These are phyloP conservation scores for Fusarium robinianum DNA, from an alignment of 2,329 filamentous ascomycete species.

Conservation along the genomic window DNA sequence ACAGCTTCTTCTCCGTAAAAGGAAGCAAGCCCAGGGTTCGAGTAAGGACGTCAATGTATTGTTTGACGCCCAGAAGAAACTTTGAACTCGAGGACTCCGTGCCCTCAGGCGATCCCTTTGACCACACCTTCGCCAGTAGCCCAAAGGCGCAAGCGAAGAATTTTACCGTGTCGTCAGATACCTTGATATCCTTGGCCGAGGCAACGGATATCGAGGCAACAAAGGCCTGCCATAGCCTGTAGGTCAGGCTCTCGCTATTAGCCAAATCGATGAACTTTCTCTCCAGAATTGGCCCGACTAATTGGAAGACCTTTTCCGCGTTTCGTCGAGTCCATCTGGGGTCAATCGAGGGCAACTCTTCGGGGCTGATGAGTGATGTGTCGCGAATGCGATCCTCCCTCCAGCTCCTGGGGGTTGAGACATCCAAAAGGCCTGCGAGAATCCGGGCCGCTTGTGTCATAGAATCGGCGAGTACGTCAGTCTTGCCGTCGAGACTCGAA, in stretches of 20 bases:
- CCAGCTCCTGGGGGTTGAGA: slow-evolving; percentile 66
- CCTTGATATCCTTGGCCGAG: slow-evolving; percentile 84
- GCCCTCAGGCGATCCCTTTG: slow-evolving; percentile 42
- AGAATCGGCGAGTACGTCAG: slow-evolving; percentile 53
- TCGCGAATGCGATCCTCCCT: slow-evolving; percentile 72
- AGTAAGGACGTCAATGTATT: slow-evolving; percentile 55
- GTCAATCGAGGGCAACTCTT: slow-evolving; percentile 84
- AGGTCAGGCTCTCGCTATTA: slow-evolving; percentile 57
- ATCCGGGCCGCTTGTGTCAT: slow-evolving; percentile 66
- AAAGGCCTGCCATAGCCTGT: slow-evolving; percentile 64
- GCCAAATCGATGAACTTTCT: slow-evolving; percentile 66
- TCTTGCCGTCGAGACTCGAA: slow-evolving; percentile 46
- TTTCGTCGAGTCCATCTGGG: slow-evolving; percentile 85
- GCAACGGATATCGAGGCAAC: slow-evolving; percentile 67
- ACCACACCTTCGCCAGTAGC: slow-evolving; percentile 72
- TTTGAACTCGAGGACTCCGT: slow-evolving; percentile 51
- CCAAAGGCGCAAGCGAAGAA: slow-evolving; percentile 76
- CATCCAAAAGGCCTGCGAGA: slow-evolving; percentile 71
- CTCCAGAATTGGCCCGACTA: slow-evolving; percentile 64
- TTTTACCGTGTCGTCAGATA: slow-evolving; percentile 79
- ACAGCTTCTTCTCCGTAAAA: slow-evolving; percentile 65
- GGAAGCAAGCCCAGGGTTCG: slow-evolving; percentile 60
- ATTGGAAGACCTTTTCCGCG: slow-evolving; percentile 64
- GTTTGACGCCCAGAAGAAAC: slow-evolving; percentile 59
- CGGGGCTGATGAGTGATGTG: slow-evolving; percentile 59